These are phyloP conservation scores for Diaporthe longicolla DNA, from an alignment of 2,329 filamentous ascomycete genomes.

Conservation along the genomic window DNA sequence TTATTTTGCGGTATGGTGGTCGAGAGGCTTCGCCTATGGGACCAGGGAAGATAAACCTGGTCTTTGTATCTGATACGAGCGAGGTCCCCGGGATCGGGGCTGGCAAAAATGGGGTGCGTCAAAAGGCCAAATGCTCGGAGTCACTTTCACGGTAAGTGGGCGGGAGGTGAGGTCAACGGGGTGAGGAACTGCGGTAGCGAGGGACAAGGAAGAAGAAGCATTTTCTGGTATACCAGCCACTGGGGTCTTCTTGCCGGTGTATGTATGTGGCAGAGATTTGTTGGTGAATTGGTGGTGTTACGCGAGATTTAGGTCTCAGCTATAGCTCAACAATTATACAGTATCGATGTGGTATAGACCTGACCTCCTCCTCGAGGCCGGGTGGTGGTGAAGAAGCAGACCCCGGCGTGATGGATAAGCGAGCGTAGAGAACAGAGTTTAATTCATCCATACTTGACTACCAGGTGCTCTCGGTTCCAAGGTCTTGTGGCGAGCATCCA, in stretches of 20 bases:
- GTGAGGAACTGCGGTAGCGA: not conserved
- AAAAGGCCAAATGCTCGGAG: not conserved
- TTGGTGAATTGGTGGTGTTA: not conserved
- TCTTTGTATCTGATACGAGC: not conserved
- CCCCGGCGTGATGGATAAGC: not conserved
- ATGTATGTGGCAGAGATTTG: not conserved
- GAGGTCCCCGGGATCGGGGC: not conserved
- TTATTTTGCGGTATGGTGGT: too few relatives aligned
- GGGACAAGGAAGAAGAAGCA: not conserved
- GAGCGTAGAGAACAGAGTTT: not conserved
- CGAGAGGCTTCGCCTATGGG: too few relatives aligned
- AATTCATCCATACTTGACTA: not conserved
- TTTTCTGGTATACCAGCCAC: conserved; percentile 2
- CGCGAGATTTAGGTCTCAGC: conserved; percentile 14
- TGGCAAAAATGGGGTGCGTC: not conserved
- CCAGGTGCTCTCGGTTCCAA: not conserved
- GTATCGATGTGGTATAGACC: not conserved
- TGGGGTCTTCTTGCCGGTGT: not conserved
- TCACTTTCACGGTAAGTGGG: not conserved
- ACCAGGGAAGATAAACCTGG: not conserved
- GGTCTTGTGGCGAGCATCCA: not conserved
- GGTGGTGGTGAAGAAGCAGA: not conserved
- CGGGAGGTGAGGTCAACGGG: too few relatives aligned
- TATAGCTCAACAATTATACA: conserved; percentile 22
- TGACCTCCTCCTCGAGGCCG: not conserved